phyloP scores from a whole-genome alignment of 441 rosid species.

The Lepidium campestre region DNA sequence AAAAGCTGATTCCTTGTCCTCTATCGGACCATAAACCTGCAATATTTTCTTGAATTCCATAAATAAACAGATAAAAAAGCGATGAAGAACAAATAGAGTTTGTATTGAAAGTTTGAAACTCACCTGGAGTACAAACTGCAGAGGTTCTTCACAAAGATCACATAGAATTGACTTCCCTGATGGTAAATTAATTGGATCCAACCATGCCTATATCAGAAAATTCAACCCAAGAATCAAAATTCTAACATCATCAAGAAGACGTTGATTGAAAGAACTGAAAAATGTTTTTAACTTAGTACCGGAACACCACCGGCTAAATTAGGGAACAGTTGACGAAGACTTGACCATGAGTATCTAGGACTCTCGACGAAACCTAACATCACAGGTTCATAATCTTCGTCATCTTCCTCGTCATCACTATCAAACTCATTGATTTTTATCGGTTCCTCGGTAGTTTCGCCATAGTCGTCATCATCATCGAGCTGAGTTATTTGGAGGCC shows the following conservation, averaged over 20 bases:
- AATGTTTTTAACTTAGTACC: conserved; percentile 26
- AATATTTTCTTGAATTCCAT: background rate
- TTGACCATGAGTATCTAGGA: conserved; percentile 52
- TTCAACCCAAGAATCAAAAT: background rate
- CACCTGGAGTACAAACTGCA: conserved; percentile 83
- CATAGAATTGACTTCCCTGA: conserved; percentile 54
- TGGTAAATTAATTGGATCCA: conserved; percentile 78
- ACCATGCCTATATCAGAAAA: conserved; percentile 59
- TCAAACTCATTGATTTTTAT: conserved; percentile 25
- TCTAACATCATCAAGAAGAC: background rate
- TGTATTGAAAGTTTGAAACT: conserved; percentile 10
- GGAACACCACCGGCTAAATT: conserved; percentile 84
- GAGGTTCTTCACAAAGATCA: conserved; percentile 70
- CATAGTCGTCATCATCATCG: conserved; percentile 40
- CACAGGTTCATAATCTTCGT: conserved; percentile 48
- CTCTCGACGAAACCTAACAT: conserved; percentile 64
- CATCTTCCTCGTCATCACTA: conserved; percentile 54
- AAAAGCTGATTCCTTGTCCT: conserved; percentile 62
- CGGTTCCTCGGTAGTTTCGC: conserved; percentile 9
- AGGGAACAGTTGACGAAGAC: conserved; percentile 68
- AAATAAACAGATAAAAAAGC: background rate
- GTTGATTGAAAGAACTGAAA: background rate
- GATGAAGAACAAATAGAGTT: background rate
- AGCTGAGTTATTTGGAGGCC: conserved; percentile 46
- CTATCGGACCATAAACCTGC: conserved; percentile 74